Conservation (phyloP, 352 stramenopile species). For the Saprolegnia parasitica region DNA sequence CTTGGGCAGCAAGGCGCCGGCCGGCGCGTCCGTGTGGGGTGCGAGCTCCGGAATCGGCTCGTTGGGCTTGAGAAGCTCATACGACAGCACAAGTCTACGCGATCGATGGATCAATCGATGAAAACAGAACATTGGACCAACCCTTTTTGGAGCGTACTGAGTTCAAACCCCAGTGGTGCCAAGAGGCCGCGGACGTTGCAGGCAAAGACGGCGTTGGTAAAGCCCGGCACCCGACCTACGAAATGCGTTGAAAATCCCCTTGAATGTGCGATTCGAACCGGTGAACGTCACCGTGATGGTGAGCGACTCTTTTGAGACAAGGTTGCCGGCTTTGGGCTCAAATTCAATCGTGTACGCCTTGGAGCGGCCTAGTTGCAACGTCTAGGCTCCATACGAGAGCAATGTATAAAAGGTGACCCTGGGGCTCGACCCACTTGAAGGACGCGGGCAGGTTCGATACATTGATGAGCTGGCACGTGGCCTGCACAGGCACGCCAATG, state of each 20-base stretch:
- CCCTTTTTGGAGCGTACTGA: constrained; percentile 63
- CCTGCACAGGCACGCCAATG: constrained; percentile 46
- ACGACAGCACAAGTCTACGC: constrained; percentile 54
- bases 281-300: constrained; percentile 52
- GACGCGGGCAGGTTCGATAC: constrained; percentile 68
- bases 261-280: constrained; percentile 5
- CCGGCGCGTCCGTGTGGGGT: constrained; percentile 41
- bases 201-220: constrained; percentile 53
- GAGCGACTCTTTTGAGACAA: constrained; percentile 63
- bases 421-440: constrained; percentile 72
- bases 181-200: constrained; percentile 57
- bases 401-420: constrained; percentile 31
- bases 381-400: not conserved
- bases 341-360: constrained; percentile 49
- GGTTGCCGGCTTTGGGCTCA: constrained; percentile 39
- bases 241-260: not conserved
- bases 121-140: not conserved
- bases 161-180: constrained; percentile 55
- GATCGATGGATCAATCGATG: not conserved
- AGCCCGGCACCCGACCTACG: constrained; percentile 35
- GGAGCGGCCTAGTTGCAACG: constrained; percentile 29
- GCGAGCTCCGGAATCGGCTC: constrained; percentile 41
- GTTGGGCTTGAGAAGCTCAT: constrained; percentile 43
- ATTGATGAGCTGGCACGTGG: constrained; percentile 59
- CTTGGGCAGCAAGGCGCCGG: constrained; percentile 38